A percentile compares a stretch with the other conserved stretches of the same genome.
Evolutionary conservation across 768 basidiomycete genomes (phyloP).

Genomic region (Amyloporia xantha): DNA sequence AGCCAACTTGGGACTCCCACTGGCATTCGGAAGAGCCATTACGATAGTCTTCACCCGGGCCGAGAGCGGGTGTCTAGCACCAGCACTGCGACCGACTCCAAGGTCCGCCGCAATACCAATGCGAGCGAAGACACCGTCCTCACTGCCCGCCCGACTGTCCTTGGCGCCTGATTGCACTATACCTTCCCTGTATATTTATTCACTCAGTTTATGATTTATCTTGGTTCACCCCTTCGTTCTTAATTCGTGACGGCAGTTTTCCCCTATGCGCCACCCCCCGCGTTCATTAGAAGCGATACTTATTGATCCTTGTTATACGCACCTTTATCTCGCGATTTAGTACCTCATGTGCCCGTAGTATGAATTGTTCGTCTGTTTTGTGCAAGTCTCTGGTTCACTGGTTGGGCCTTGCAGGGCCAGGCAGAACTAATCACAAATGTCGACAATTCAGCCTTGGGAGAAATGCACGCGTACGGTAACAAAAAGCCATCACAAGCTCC

Average conservation of each 20-base stretch:
- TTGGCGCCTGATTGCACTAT: slow-evolving; percentile 10
- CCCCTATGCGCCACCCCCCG: not conserved
- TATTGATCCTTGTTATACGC: not conserved
- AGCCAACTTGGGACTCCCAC: slow-evolving; percentile 22
- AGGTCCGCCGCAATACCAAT: slow-evolving; percentile 24
- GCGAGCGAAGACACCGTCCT: slow-evolving; percentile 35
- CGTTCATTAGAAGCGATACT: not conserved
- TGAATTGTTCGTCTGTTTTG: no score
- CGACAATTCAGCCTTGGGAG: no score
- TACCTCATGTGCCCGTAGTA: no score
- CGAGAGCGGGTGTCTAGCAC: slow-evolving; percentile 53
- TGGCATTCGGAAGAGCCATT: slow-evolving; percentile 16
- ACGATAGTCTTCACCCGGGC: slow-evolving; percentile 24
- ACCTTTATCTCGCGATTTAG: not conserved
- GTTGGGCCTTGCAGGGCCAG: no score
- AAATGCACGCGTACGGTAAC: no score
- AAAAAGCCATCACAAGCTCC: no score
- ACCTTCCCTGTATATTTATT: slow-evolving; percentile 14
- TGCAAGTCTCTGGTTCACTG: no score
- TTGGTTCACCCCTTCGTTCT: slow-evolving; percentile 4
- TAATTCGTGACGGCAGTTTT: slow-evolving; percentile 1
- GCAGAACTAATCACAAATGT: no score
- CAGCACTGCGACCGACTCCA: slow-evolving; percentile 41
- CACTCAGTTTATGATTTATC: slow-evolving; percentile 13
- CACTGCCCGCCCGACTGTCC: slow-evolving; percentile 12